A percentile compares a stretch with the other conserved stretches of the same genome.
Conservation (phyloP, 768 basidiomycete species). For the Phylloporus rhodoxanthus region DNA sequence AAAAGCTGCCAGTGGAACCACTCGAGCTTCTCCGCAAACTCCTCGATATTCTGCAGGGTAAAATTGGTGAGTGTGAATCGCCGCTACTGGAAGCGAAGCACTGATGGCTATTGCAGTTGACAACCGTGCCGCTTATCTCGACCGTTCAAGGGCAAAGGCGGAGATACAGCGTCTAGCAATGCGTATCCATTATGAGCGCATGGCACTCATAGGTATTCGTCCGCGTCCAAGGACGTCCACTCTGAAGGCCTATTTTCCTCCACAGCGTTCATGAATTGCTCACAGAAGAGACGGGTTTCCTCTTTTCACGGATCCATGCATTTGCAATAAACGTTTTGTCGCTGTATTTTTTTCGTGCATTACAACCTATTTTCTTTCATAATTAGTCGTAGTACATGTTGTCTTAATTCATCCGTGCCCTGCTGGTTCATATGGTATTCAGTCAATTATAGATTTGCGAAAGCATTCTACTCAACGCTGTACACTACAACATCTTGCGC, state of each 20-base stretch:
- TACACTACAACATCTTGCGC: background rate
- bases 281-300: background rate
- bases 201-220: constrained; percentile 25
- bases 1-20: constrained; percentile 33
- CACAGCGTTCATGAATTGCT: constrained; percentile 14
- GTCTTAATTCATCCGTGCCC: background rate
- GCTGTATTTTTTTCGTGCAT: background rate
- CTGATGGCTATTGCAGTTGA: constrained; percentile 42
- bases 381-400: background rate
- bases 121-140: constrained; percentile 67
- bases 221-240: constrained; percentile 20
- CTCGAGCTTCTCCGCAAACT: constrained; percentile 44
- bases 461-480: background rate
- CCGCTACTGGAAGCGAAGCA: background rate
- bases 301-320: background rate
- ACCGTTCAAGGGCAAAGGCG: constrained; percentile 69
- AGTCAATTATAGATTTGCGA: constrained; percentile 17
- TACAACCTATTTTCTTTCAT: background rate
- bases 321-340: background rate
- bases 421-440: constrained; percentile 19
- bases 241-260: constrained; percentile 27
- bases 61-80: constrained; percentile 47
- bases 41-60: constrained; percentile 51
- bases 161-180: constrained; percentile 58
- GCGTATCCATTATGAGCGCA: constrained; percentile 58